Evolutionary conservation across 352 stramenopile genomes (phyloP).

Genomic region (Pilasporangium apinafurcum): DNA sequence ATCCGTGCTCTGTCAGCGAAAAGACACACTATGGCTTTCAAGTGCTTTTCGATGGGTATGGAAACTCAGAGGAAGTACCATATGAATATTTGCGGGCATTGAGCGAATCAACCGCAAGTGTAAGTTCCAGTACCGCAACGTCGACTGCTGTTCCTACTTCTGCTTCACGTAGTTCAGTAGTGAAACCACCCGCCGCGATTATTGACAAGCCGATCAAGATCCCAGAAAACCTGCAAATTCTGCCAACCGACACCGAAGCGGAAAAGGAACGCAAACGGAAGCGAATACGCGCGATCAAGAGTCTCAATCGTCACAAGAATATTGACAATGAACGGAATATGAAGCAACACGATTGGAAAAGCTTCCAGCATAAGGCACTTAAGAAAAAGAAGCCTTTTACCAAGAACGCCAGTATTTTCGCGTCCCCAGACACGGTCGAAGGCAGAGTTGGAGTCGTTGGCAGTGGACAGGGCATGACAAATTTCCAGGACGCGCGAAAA

Average conservation of each 20-base stretch:
- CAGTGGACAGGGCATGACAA: slow-evolving; percentile 85
- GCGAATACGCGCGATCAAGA: slow-evolving; percentile 78
- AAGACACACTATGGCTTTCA: slow-evolving; percentile 70
- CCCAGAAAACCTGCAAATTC: slow-evolving; percentile 79
- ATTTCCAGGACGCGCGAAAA: slow-evolving; percentile 63
- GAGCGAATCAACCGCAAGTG: not conserved
- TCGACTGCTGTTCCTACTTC: slow-evolving; percentile 6
- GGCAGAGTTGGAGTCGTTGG: slow-evolving; percentile 84
- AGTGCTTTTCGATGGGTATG: slow-evolving; percentile 86
- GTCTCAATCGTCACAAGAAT: slow-evolving; percentile 81
- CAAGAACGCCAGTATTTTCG: slow-evolving; percentile 91
- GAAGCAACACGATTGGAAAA: slow-evolving; percentile 84
- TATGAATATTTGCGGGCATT: slow-evolving; percentile 76
- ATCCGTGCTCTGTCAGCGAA: slow-evolving; percentile 59
- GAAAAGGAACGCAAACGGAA: slow-evolving; percentile 86
- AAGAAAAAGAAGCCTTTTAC: slow-evolving; percentile 76
- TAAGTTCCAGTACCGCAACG: slow-evolving; percentile 10
- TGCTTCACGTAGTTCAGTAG: slow-evolving; percentile 11
- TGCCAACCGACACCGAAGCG: slow-evolving; percentile 77
- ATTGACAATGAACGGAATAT: slow-evolving; percentile 80
- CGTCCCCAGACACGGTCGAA: slow-evolving; percentile 74
- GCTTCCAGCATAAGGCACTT: slow-evolving; percentile 76
- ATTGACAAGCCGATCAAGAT: slow-evolving; percentile 78
- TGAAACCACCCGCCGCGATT: slow-evolving; percentile 30
- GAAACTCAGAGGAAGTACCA: slow-evolving; percentile 87